Conservation (phyloP, 129 eudicot species). For the Tagetes patula region DNA sequence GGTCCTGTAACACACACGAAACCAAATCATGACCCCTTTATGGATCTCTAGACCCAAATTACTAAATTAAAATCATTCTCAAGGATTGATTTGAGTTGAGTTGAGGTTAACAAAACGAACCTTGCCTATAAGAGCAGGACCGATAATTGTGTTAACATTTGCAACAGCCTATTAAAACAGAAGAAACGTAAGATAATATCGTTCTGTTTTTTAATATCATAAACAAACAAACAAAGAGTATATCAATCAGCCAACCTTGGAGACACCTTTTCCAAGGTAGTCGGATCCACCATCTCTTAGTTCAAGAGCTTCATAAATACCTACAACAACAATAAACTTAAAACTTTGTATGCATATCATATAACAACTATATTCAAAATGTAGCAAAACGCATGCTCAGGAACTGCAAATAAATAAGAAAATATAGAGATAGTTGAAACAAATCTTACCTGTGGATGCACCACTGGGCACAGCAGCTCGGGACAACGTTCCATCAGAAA, state of each 20-base stretch:
- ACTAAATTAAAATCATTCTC: background rate
- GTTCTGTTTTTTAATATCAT: slow-evolving; percentile 2
- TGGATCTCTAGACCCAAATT: background rate
- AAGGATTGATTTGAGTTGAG: background rate
- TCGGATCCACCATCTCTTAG: slow-evolving; percentile 95
- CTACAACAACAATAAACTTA: slow-evolving; percentile 27
- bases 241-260: slow-evolving; percentile 52
- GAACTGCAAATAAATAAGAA: background rate
- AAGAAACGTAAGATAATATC: slow-evolving; percentile 3
- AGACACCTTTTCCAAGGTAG: slow-evolving; percentile 97
- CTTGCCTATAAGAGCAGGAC: slow-evolving; percentile 94
- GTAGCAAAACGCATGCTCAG: background rate
- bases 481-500: slow-evolving; percentile 60
- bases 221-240: background rate
- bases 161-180: slow-evolving; percentile 64
- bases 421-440: background rate
- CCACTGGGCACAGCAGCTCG: slow-evolving; percentile 99
- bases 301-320: slow-evolving; percentile 95
- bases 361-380: background rate
- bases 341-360: background rate
- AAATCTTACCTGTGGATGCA: slow-evolving; percentile 90
- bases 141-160: slow-evolving; percentile 82
- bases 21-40: background rate
- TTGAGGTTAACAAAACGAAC: slow-evolving; percentile 41
- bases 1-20: slow-evolving; percentile 52